These are phyloP conservation scores for Podaxis carcinomalis DNA, from an alignment of 768 basidiomycete species.

Conservation along the genomic window DNA sequence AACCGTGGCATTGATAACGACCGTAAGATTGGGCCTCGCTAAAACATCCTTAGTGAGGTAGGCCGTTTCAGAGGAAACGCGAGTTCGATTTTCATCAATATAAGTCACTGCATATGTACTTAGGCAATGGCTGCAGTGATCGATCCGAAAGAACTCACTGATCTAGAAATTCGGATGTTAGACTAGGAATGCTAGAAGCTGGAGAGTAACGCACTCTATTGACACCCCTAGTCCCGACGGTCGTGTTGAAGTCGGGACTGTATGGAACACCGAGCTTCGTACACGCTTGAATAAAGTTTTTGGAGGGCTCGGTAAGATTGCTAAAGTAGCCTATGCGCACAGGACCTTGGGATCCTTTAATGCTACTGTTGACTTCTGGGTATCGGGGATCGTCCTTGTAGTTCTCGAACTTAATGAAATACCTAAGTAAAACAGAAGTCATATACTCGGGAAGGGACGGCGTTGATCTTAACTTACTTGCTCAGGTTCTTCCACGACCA, in stretches of 20 bases:
- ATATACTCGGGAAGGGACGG: background rate
- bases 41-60: constrained; percentile 61
- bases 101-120: constrained; percentile 51
- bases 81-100: constrained; percentile 41
- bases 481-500: constrained; percentile 61
- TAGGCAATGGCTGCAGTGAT: background rate
- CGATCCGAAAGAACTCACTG: constrained; percentile 20
- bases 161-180: constrained; percentile 17
- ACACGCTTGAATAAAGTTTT: constrained; percentile 50
- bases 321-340: constrained; percentile 50
- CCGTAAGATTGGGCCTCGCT: constrained; percentile 54
- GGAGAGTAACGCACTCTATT: constrained; percentile 39
- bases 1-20: constrained; percentile 47
- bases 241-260: constrained; percentile 53
- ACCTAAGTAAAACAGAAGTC: constrained; percentile 30
- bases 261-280: constrained; percentile 45
- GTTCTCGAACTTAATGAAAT: constrained; percentile 61
- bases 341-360: constrained; percentile 47
- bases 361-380: constrained; percentile 39
- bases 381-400: constrained; percentile 43
- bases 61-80: constrained; percentile 57
- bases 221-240: constrained; percentile 48
- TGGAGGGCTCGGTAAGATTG: constrained; percentile 31
- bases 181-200: background rate
- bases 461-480: constrained; percentile 27